phyloP scores from a whole-genome alignment of 148 eudicot species.

The Dysphania ambrosioides region DNA sequence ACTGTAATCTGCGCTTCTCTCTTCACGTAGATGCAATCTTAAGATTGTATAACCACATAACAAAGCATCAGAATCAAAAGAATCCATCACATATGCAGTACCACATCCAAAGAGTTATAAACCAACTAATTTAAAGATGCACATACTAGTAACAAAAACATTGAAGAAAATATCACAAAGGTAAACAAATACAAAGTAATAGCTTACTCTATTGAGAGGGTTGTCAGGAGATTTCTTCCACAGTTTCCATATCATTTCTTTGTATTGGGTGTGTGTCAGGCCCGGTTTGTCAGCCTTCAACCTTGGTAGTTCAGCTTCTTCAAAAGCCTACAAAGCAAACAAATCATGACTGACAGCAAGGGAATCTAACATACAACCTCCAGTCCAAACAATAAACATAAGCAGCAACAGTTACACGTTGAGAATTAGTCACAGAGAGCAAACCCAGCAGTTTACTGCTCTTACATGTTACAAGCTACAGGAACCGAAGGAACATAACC shows the following conservation, averaged over 20 bases:
- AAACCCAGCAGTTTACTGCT: neutral
- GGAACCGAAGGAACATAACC: neutral
- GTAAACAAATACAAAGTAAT: neutral
- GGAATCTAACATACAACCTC: neutral
- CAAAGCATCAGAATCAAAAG: neutral
- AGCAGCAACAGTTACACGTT: neutral
- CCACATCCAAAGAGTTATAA: neutral
- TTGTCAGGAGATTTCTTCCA: slow-evolving; percentile 99
- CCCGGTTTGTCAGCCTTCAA: slow-evolving; percentile 95
- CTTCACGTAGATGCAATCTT: too few species aligned
- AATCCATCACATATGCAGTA: neutral
- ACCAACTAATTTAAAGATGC: neutral
- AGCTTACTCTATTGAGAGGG: slow-evolving; percentile 80
- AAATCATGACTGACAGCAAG: neutral
- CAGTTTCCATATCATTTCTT: slow-evolving; percentile 90
- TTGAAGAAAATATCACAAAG: neutral
- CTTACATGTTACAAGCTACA: too few species aligned
- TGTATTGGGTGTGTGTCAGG: slow-evolving; percentile 92
- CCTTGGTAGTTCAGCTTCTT: slow-evolving; percentile 91
- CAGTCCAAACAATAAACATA: neutral
- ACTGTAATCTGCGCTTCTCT: too few species aligned
- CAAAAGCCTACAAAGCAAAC: slow-evolving; percentile 58
- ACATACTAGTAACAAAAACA: neutral
- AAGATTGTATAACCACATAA: neutral
- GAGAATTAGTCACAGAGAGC: neutral